Base-by-base conservation (phyloP, 192 early-diverging fungal species). In the Anaeromyces robustus region DNA sequence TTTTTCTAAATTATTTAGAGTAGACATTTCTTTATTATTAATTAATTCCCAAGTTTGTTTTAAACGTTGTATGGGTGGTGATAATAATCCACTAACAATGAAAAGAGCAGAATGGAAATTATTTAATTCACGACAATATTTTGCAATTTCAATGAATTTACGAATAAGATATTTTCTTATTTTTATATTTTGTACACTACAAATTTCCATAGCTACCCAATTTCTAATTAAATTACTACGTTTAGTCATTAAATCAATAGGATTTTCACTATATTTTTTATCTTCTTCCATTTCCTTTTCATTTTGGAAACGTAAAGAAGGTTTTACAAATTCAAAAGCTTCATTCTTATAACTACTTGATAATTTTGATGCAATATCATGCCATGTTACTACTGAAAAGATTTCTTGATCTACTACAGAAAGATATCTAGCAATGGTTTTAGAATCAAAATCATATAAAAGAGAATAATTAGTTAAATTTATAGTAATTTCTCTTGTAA, bases 21-120 rank as follows among this genome's bases (percentile, higher is more conserved):
- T 86, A 4, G 86, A 78, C 77, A 87, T 83, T 41, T 89, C 85
- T 41, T 84, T 81, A 39, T 85, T 82, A 12, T 88, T 83, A 14
- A 94, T 79, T 3, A 83, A 84, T 43, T 88, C 89, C 91, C 90
- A 92, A 2, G 89, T 87, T 31, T 87, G 82, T 80, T 86, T 83
- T 22, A 93, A 83, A 19, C 89, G 86, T 28, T 85, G 87, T 1
- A 94, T 89, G 1, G 92, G 83, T 13, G 84, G 82, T 4, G 89
- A 90, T 1, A 85, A 85, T 30, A 94, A 83, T 3, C 89, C 93
- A 30, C 87, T 86, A 1, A 90, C 84, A 77, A 94, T 89, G 29
- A 90, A 88, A 85, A 94, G 88, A 12, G 86, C 43, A 19, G 91
- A 92, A 81, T 94, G 91, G 80, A 91, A 90, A 83, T 94, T 93